Percentiles rank a stretch among this genome's conserved stretches.
These are phyloP conservation scores for Lophiotrema nucula DNA, from an alignment of 495 filamentous ascomycete species.

Conservation along the genomic window DNA sequence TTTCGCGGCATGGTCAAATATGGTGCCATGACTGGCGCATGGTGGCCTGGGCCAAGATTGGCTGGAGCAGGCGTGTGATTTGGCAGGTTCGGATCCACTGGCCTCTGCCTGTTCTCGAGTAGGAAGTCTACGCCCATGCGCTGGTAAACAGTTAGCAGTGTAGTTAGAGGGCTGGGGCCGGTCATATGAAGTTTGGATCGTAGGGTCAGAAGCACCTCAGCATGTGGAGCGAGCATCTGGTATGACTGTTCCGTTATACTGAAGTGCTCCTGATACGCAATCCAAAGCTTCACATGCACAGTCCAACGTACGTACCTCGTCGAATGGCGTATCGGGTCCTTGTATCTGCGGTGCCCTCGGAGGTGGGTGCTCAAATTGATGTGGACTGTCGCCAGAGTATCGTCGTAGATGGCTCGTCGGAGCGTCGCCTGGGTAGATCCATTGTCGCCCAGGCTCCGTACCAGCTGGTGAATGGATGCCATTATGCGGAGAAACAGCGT, in stretches of 20 bases:
- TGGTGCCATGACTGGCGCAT: conserved; percentile 33
- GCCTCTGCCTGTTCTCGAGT: conserved; percentile 47
- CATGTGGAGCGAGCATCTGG: too few species aligned
- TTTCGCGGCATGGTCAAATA: conserved; percentile 55
- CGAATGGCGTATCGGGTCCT: conserved; percentile 57
- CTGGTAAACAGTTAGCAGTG: too few species aligned
- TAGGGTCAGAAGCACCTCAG: too few species aligned
- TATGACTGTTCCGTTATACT: too few species aligned
- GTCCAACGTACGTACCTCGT: too few species aligned
- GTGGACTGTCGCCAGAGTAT: conserved; percentile 33
- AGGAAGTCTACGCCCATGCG: conserved; percentile 68
- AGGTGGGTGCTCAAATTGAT: neutral
- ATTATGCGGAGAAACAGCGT: conserved; percentile 7
- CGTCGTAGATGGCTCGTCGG: conserved; percentile 28
- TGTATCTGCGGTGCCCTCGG: neutral
- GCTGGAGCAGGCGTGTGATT: conserved; percentile 22
- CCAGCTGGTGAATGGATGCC: conserved; percentile 12
- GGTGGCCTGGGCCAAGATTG: conserved; percentile 37
- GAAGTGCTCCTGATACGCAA: too few species aligned
- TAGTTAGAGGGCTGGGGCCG: too few species aligned
- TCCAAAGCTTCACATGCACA: too few species aligned
- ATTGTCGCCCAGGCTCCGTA: conserved; percentile 20
- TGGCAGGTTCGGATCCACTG: conserved; percentile 8
- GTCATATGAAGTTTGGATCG: too few species aligned
- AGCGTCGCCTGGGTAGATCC: conserved; percentile 30